A percentile compares a stretch with the other conserved stretches of the same genome.
phyloP scores from a whole-genome alignment of 2,329 filamentous ascomycete genomes.

The Talaromyces sp. region DNA sequence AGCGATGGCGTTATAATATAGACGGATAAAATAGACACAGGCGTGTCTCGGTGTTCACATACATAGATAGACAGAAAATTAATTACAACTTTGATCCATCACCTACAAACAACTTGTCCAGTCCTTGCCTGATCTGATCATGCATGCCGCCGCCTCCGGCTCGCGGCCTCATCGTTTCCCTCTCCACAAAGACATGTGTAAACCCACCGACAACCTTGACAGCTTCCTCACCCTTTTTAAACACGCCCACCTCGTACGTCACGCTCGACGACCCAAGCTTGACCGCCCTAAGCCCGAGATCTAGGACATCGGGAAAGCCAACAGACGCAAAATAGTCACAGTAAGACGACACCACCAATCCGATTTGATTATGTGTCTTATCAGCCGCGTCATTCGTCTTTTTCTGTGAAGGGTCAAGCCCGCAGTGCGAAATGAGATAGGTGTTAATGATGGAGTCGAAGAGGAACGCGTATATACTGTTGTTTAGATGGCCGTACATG shows the following conservation, averaged over 20 bases:
- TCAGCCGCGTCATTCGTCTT: background rate
- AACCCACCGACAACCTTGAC: constrained; percentile 84
- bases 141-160: constrained; percentile 47
- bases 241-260: constrained; percentile 83
- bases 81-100: constrained; percentile 22
- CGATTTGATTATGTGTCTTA: constrained; percentile 57
- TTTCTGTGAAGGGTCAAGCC: constrained; percentile 53
- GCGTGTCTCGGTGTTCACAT: background rate
- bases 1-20: constrained; percentile 10
- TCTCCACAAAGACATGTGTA: constrained; percentile 82
- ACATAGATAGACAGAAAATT: background rate
- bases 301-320: constrained; percentile 73
- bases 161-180: constrained; percentile 63
- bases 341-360: constrained; percentile 77
- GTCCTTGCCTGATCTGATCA: constrained; percentile 41
- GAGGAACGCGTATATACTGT: constrained; percentile 77
- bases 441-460: constrained; percentile 89
- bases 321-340: constrained; percentile 81
- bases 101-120: constrained; percentile 51
- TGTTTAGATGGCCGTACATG: constrained; percentile 93
- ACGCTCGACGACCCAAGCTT: constrained; percentile 83
- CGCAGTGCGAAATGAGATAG: constrained; percentile 76
- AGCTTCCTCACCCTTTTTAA: constrained; percentile 64
- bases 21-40: background rate
- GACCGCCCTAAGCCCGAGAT: constrained; percentile 75